phyloP scores from a whole-genome alignment of 148 eudicot species.

The Rhododendron griersonianum region DNA sequence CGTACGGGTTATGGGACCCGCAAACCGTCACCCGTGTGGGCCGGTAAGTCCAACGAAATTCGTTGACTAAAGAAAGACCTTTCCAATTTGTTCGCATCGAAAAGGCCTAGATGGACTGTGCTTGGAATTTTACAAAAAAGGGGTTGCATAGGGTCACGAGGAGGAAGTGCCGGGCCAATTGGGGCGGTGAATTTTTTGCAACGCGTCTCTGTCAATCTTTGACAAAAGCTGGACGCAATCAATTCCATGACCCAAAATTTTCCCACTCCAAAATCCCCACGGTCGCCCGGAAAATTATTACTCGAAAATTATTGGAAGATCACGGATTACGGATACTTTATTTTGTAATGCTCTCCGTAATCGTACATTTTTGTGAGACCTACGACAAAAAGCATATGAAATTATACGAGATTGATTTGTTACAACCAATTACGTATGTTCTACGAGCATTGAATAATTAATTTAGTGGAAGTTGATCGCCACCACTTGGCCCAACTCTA shows the following conservation, averaged over 20 bases:
- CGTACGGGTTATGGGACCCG: neutral
- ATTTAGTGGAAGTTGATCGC: neutral
- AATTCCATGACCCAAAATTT: neutral
- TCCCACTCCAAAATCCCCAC: neutral
- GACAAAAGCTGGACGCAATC: conserved; percentile 11
- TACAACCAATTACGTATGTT: too few relatives aligned
- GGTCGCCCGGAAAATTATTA: neutral
- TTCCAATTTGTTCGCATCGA: neutral
- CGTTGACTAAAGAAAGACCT: neutral
- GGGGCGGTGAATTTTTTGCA: conserved; percentile 20
- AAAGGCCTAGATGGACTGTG: neutral
- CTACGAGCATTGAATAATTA: too few relatives aligned
- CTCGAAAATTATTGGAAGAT: neutral
- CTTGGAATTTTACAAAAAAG: neutral
- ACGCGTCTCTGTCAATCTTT: conserved; percentile 16
- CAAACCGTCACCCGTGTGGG: neutral
- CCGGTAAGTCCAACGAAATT: neutral
- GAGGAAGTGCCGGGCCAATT: conserved; percentile 16
- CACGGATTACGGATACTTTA: neutral
- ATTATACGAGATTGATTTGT: neutral
- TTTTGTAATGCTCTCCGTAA: too few relatives aligned
- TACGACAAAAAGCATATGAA: too few relatives aligned
- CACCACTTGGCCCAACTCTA: neutral
- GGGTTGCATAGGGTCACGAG: neutral
- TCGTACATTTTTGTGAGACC: too few relatives aligned